Evolutionary conservation across 306 rosid species (phyloP).

Genomic region (Vigna radiata): DNA sequence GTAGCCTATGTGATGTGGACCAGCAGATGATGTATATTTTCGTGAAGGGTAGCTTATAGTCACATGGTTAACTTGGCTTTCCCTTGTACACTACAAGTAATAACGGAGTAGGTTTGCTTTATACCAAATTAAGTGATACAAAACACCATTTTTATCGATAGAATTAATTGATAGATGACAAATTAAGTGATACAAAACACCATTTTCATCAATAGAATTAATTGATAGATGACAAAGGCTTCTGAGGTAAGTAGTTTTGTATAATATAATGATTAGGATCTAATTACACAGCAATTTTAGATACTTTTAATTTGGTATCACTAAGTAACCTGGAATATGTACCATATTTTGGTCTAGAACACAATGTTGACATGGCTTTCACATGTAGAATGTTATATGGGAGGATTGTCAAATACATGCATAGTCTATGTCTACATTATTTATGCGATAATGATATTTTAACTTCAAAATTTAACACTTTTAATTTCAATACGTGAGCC

Average conservation of each 20-base stretch:
- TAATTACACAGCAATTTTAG: neutral
- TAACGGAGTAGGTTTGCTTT: neutral
- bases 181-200: neutral
- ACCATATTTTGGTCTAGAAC: conserved; percentile 35
- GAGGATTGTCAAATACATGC: conserved; percentile 45
- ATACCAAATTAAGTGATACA: conserved; percentile 1
- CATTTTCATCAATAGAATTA: no score
- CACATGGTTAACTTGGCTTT: conserved; percentile 70
- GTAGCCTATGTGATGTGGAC: conserved; percentile 36
- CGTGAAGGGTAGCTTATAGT: conserved; percentile 50
- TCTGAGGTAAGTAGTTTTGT: neutral
- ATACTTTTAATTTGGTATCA: neutral
- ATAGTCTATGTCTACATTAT: conserved; percentile 23
- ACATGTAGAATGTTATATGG: conserved; percentile 30
- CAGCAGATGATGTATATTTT: conserved; percentile 39
- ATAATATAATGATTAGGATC: neutral
- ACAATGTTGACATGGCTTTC: conserved; percentile 46
- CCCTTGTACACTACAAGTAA: neutral
- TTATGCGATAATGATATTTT: neutral
- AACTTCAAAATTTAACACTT: no score
- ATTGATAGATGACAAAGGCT: neutral
- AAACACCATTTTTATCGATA: no score
- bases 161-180: neutral
- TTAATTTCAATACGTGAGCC: no score
- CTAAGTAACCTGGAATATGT: neutral